Evolutionary conservation across 2,329 filamentous ascomycete genomes (phyloP).

Genomic region (Trichoderma sp.): DNA sequence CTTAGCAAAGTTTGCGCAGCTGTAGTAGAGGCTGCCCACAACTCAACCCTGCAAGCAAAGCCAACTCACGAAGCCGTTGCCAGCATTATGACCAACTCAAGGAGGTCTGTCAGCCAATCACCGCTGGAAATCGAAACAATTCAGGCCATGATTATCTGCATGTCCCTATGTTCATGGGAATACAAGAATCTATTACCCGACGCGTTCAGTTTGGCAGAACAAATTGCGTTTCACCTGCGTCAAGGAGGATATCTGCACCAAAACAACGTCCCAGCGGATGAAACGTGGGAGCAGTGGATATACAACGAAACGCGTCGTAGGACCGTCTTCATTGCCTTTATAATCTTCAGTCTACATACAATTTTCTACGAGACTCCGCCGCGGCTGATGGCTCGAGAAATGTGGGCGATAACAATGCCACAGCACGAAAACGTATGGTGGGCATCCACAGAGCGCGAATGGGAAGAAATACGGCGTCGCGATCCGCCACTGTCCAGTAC

Average conservation of each 20-base stretch:
- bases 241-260: slow-evolving; percentile 4
- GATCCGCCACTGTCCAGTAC: not conserved
- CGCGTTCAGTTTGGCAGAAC: slow-evolving; percentile 7
- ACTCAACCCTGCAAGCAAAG: not conserved
- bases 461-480: slow-evolving; percentile 4
- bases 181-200: slow-evolving; percentile 9
- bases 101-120: not conserved
- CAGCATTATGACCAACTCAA: not conserved
- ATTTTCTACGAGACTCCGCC: slow-evolving; percentile 8
- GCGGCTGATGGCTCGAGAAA: slow-evolving; percentile 12
- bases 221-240: not conserved
- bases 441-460: slow-evolving; percentile 1
- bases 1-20: not conserved
- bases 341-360: not conserved
- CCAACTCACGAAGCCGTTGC: not conserved
- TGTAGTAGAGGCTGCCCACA: slow-evolving; percentile 3
- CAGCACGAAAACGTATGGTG: slow-evolving; percentile 16
- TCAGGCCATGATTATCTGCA: slow-evolving; percentile 18
- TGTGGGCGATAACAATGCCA: slow-evolving; percentile 14
- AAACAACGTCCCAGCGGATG: not conserved
- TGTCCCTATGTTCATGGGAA: slow-evolving; percentile 18
- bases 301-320: not conserved
- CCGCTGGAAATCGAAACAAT: slow-evolving; percentile 1
- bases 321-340: slow-evolving; percentile 5
- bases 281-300: slow-evolving; percentile 3